These are phyloP conservation scores for Dryas octopetala DNA, from an alignment of 306 rosid genomes.

Conservation along the genomic window DNA sequence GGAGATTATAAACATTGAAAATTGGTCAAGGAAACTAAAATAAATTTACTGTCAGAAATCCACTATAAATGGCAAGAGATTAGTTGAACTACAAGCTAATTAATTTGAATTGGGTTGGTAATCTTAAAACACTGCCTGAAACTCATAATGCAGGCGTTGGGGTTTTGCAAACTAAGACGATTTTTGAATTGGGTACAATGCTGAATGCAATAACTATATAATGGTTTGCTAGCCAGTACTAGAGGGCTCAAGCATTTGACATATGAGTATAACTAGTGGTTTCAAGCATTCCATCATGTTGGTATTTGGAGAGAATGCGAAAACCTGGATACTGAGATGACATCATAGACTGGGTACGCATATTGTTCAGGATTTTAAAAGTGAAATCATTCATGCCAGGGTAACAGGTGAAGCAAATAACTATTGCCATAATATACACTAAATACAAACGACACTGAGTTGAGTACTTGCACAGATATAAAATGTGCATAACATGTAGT, in stretches of 20 bases:
- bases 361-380: neutral
- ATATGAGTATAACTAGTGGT: neutral
- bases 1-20: neutral
- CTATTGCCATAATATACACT: too few species aligned
- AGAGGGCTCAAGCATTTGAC: neutral
- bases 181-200: neutral
- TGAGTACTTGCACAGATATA: neutral
- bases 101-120: neutral
- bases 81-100: neutral
- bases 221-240: neutral
- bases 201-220: neutral
- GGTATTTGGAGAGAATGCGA: neutral
- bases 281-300: neutral
- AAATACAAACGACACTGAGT: neutral
- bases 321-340: neutral
- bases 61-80: neutral
- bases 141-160: neutral
- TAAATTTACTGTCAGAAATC: neutral
- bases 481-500: neutral
- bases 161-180: neutral
- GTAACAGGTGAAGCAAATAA: neutral
- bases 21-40: neutral
- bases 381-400: neutral
- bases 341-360: neutral
- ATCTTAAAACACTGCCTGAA: neutral